Base-by-base conservation (phyloP, 768 basidiomycete genomes). In the Auricularia cornea region DNA sequence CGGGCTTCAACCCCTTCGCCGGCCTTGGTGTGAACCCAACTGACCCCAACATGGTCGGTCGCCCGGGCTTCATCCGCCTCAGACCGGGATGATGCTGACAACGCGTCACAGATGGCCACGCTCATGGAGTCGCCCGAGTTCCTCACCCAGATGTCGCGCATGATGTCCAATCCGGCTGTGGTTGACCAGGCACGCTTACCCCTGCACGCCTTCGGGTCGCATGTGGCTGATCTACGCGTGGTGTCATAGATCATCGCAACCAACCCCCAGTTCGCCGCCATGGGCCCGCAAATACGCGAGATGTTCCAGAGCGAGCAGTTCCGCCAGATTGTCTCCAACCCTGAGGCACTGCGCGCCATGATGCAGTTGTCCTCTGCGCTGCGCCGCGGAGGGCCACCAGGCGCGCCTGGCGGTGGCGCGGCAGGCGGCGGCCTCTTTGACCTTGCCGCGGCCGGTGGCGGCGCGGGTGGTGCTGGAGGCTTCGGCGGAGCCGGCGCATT, bases 41-140 rank as follows among this genome's bases (percentile, higher is more conserved):
- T 68, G 96, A 98, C 72, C 95, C 95, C 0, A 97, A 98, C 72
- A 91, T 96, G 85, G 93, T 33, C 60, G 60, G 59, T 54, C 52
- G 44, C 20, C 20, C 20, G 11, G 44, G 12, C 44, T 12, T 20
- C 30, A 3, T 33, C 16, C 23, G 20, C 16, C 20, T 48, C 20
- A 12, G 16, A 18, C 44, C 35, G 35, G 10, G 16, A 40, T 18
- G 8, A 6, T 6, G 12, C 44, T 48, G 23, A 48, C 44, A 38
- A 18, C 44, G 6, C 20, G 20, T 63, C 40, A 5, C 69, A 93
- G 90, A 78, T 95, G 74, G 88, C 93, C 72, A 79, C 79, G 31
- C 88, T 98, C 89, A 83, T 97, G 81, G 85, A 89, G 70, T 87
- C 84, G 20, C 91, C 91, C 1, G 81, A 91, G 66, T 94, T 95